A percentile compares a stretch with the other conserved stretches of the same genome.
phyloP scores from a whole-genome alignment of 768 basidiomycete genomes.

The Sarcodon sp. region DNA sequence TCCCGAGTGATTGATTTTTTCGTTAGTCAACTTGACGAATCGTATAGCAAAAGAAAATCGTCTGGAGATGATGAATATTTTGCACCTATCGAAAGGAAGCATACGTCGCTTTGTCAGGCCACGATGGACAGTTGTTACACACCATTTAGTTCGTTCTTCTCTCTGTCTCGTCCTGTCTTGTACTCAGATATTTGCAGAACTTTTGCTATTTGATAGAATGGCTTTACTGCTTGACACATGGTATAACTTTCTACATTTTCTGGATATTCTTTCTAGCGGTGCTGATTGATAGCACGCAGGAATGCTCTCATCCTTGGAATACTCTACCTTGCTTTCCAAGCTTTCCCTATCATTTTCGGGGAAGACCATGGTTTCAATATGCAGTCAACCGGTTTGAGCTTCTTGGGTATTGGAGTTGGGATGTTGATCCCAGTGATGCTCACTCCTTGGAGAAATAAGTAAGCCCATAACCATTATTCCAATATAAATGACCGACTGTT shows the following conservation, averaged over 20 bases:
- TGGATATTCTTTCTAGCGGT: constrained; percentile 1
- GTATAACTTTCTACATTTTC: constrained; percentile 26
- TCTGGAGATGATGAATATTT: constrained; percentile 39
- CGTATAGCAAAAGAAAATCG: constrained; percentile 31
- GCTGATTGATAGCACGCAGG: constrained; percentile 9
- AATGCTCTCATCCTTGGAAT: constrained; percentile 24
- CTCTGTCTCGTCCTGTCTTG: background rate
- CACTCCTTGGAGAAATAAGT: constrained; percentile 24
- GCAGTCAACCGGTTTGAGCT: constrained; percentile 31
- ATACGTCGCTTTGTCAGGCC: constrained; percentile 27
- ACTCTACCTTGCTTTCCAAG: constrained; percentile 38
- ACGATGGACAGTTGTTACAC: constrained; percentile 43
- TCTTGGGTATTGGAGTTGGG: constrained; percentile 34
- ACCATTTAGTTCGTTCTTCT: constrained; percentile 46
- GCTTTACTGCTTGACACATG: constrained; percentile 53
- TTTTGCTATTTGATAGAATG: constrained; percentile 55
- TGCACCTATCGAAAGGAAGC: constrained; percentile 39
- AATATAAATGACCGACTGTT: background rate
- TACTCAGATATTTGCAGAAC: constrained; percentile 22
- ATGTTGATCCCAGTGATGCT: constrained; percentile 22
- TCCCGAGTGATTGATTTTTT: background rate
- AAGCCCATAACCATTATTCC: background rate
- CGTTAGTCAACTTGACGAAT: background rate
- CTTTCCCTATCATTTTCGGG: constrained; percentile 35
- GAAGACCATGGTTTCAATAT: constrained; percentile 33